Conservation (phyloP, 73 alveolate genomes). For the Tetrahymena malaccensis region DNA sequence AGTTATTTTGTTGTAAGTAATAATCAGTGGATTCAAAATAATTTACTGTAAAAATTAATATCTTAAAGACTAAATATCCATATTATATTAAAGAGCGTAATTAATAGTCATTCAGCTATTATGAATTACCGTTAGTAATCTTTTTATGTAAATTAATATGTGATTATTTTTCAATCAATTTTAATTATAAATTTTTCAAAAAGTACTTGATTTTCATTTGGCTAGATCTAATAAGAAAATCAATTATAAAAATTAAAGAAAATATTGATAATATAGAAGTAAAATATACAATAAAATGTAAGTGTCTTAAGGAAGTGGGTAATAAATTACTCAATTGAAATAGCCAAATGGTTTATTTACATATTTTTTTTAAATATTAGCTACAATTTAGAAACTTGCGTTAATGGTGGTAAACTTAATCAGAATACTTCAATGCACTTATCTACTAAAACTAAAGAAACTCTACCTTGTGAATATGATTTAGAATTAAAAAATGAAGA, state of each 20-base stretch:
- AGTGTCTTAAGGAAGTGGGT: neutral
- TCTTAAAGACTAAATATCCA: neutral
- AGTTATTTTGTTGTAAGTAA: neutral
- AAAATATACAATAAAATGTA: neutral
- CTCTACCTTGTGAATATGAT: neutral
- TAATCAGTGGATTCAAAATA: neutral
- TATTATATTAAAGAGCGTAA: too few species aligned
- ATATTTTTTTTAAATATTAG: neutral
- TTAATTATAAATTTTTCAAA: neutral
- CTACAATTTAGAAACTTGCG: neutral
- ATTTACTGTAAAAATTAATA: neutral
- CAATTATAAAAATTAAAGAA: neutral
- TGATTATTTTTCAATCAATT: neutral
- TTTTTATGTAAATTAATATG: neutral
- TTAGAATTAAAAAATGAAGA: neutral
- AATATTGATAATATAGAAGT: neutral
- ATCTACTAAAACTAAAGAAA: neutral
- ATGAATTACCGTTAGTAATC: neutral
- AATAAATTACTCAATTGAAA: neutral
- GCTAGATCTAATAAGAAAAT: neutral
- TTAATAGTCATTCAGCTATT: neutral
- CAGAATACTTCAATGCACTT: neutral
- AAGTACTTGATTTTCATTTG: neutral
- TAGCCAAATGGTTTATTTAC: neutral
- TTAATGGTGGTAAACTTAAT: neutral